A percentile compares a stretch with the other conserved stretches of the same genome.
These are phyloP conservation scores for Posidonia oceanica DNA, from an alignment of 116 monocot genomes.

Conservation along the genomic window DNA sequence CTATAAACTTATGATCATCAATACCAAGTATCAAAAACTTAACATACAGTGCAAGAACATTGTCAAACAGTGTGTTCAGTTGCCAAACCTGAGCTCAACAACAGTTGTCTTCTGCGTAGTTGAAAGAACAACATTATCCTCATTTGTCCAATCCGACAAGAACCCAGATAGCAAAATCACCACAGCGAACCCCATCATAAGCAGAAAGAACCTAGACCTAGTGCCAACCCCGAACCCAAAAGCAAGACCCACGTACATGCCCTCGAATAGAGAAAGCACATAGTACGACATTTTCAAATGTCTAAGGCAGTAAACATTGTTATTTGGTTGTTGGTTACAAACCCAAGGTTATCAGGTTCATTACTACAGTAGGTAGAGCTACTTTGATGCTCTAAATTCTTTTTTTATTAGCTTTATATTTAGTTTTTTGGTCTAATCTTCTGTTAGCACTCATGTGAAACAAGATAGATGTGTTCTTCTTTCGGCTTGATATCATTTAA, in stretches of 20 bases:
- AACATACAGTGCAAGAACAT: neutral
- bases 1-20: no score
- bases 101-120: slow-evolving; percentile 74
- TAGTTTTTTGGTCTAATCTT: no score
- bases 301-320: slow-evolving; percentile 6
- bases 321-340: no score
- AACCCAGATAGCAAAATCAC: slow-evolving; percentile 63
- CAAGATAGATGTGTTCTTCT: no score
- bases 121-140: slow-evolving; percentile 61
- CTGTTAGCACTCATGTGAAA: no score
- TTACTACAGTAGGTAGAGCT: no score
- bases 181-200: slow-evolving; percentile 67
- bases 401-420: no score
- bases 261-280: slow-evolving; percentile 48
- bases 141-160: slow-evolving; percentile 50
- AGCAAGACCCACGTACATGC: slow-evolving; percentile 39
- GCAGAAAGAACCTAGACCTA: slow-evolving; percentile 47
- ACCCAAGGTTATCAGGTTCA: no score
- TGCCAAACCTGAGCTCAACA: slow-evolving; percentile 68
- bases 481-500: no score
- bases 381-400: no score
- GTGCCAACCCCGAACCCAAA: slow-evolving; percentile 58
- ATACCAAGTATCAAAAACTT: no score
- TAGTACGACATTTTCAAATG: slow-evolving; percentile 16
- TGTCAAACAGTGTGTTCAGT: neutral